Evolutionary conservation across 2,329 filamentous ascomycete genomes (phyloP).

Genomic region (Pyrenophora graminea): DNA sequence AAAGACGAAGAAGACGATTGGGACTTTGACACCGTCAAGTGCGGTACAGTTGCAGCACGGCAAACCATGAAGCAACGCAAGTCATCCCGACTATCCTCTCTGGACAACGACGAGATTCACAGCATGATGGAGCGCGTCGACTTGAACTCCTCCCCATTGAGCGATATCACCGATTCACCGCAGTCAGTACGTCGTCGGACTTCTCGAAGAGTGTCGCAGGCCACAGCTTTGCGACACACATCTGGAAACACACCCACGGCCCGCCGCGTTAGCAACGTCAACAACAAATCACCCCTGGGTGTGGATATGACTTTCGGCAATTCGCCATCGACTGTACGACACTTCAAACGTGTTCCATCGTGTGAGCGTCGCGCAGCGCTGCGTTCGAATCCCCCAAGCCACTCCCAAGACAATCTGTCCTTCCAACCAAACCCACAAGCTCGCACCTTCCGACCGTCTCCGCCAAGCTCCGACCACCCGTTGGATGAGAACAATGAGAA

Average conservation of each 20-base stretch:
- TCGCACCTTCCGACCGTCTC: conserved; percentile 44
- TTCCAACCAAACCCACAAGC: conserved; percentile 45
- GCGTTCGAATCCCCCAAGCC: conserved; percentile 34
- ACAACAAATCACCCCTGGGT: conserved; percentile 74
- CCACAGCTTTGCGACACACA: conserved; percentile 44
- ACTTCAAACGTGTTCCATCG: conserved; percentile 87
- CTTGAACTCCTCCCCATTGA: conserved; percentile 50
- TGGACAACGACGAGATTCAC: conserved; percentile 38
- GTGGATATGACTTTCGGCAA: conserved; percentile 94
- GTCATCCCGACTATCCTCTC: conserved; percentile 52
- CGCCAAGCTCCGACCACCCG: conserved; percentile 37
- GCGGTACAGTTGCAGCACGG: conserved; percentile 60
- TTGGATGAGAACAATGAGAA: conserved; percentile 63
- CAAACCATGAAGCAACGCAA: conserved; percentile 57
- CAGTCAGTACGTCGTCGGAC: conserved; percentile 34
- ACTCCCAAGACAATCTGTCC: conserved; percentile 19
- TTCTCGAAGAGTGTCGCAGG: conserved; percentile 45
- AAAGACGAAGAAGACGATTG: conserved; percentile 79
- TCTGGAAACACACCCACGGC: conserved; percentile 49
- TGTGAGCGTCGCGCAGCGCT: conserved; percentile 46
- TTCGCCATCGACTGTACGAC: conserved; percentile 84
- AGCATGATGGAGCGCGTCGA: conserved; percentile 50
- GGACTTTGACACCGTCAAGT: conserved; percentile 93
- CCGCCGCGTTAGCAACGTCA: conserved; percentile 48
- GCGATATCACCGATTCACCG: conserved; percentile 45